These are phyloP conservation scores for Asterophora parasitica DNA, from an alignment of 768 basidiomycete genomes.

Conservation along the genomic window DNA sequence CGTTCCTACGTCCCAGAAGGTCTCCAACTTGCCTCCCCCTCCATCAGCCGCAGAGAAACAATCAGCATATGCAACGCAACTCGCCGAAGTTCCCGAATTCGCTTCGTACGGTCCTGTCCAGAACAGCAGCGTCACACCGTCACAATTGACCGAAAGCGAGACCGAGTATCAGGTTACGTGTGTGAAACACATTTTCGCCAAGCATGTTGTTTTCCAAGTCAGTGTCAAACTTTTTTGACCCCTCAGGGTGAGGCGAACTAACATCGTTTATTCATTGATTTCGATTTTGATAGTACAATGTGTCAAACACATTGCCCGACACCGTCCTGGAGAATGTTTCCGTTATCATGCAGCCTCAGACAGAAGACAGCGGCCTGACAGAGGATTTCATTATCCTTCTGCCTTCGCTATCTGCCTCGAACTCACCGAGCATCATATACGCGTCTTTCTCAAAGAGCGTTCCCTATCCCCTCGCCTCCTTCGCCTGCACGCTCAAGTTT, in stretches of 20 bases:
- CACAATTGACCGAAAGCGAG: slow-evolving; percentile 90
- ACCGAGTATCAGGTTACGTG: slow-evolving; percentile 97
- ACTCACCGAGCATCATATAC: slow-evolving; percentile 83
- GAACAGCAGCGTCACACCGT: slow-evolving; percentile 76
- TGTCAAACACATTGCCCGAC: slow-evolving; percentile 94
- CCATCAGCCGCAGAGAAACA: slow-evolving; percentile 86
- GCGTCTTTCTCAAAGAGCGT: slow-evolving; percentile 88
- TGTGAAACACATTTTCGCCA: slow-evolving; percentile 95
- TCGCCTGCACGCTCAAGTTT: slow-evolving; percentile 90
- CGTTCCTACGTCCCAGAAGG: slow-evolving; percentile 58
- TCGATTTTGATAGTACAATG: slow-evolving; percentile 68
- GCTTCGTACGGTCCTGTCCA: slow-evolving; percentile 79
- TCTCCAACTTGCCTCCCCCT: slow-evolving; percentile 57
- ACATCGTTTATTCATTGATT: neutral
- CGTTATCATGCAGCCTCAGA: slow-evolving; percentile 83
- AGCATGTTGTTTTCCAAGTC: slow-evolving; percentile 96
- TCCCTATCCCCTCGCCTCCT: slow-evolving; percentile 77
- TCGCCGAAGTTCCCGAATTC: slow-evolving; percentile 84
- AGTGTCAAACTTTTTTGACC: slow-evolving; percentile 15
- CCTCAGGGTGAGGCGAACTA: neutral
- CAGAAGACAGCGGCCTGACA: slow-evolving; percentile 66
- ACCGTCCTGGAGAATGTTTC: slow-evolving; percentile 93
- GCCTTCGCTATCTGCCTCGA: slow-evolving; percentile 59
- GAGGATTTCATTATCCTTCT: slow-evolving; percentile 95
- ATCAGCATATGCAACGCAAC: slow-evolving; percentile 82